phyloP scores from a whole-genome alignment of 257 asterid genomes.

The Striga asiatica region DNA sequence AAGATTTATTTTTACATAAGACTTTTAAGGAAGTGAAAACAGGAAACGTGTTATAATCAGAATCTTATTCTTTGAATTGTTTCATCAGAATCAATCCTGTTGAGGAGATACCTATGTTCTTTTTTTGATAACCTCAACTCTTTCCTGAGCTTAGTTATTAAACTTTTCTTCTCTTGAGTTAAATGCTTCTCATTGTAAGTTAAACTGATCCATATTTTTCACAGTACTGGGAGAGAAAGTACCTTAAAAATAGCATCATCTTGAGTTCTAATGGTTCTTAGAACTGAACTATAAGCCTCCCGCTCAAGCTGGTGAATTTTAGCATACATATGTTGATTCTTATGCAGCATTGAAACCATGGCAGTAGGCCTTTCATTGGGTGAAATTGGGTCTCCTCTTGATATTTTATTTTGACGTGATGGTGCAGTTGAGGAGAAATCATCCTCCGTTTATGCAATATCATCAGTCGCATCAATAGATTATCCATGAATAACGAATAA shows the following conservation, averaged over 20 bases:
- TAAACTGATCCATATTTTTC: conserved; percentile 17
- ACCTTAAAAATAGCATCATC: conserved; percentile 89
- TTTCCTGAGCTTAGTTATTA: neutral
- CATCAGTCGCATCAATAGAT: too few relatives aligned
- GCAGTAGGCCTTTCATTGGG: conserved; percentile 53
- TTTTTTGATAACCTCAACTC: neutral
- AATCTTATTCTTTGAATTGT: conserved; percentile 66
- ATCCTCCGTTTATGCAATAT: conserved; percentile 51
- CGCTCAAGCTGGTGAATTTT: conserved; percentile 82
- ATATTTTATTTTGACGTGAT: conserved; percentile 47
- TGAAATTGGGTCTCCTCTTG: conserved; percentile 40
- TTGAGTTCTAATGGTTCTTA: conserved; percentile 83
- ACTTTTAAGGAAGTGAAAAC: conserved; percentile 12
- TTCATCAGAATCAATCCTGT: conserved; percentile 58
- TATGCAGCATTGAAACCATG: conserved; percentile 42
- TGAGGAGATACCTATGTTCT: conserved; percentile 24
- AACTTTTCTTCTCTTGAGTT: conserved; percentile 29
- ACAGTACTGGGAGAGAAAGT: conserved; percentile 16
- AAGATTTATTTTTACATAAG: conserved; percentile 6
- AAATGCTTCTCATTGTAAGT: conserved; percentile 22
- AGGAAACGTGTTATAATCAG: neutral
- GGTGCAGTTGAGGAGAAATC: conserved; percentile 30
- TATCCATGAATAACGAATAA: too few relatives aligned
- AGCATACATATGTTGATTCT: conserved; percentile 65
- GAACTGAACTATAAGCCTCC: conserved; percentile 76